These are phyloP conservation scores for Singerocomus rubriflavus DNA, from an alignment of 1,284 basidiomycete species.

Conservation along the genomic window DNA sequence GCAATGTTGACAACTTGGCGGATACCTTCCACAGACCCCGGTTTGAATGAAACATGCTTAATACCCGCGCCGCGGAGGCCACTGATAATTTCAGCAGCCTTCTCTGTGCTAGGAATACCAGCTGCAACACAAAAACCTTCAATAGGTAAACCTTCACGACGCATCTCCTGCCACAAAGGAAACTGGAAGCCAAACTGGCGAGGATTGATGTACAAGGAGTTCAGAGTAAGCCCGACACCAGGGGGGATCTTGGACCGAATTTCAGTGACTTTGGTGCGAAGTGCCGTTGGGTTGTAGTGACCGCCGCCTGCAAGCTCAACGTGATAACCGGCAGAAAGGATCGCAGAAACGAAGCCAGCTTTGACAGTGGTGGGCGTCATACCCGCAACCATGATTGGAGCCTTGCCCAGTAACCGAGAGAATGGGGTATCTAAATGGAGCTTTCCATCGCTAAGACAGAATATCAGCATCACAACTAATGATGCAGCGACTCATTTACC, in stretches of 20 bases:
- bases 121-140: slow-evolving; percentile 99
- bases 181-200: slow-evolving; percentile 96
- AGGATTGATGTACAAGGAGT: slow-evolving; percentile 97
- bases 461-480: slow-evolving; percentile 12
- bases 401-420: slow-evolving; percentile 92
- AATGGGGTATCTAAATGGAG: slow-evolving; percentile 94
- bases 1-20: slow-evolving; percentile 97
- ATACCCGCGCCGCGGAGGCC: slow-evolving; percentile 79
- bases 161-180: slow-evolving; percentile 97
- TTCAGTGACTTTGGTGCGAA: slow-evolving; percentile 87
- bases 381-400: slow-evolving; percentile 97
- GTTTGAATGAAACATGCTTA: slow-evolving; percentile 96
- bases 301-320: slow-evolving; percentile 97
- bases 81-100: slow-evolving; percentile 89
- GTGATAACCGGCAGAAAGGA: slow-evolving; percentile 93
- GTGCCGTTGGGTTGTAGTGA: slow-evolving; percentile 88
- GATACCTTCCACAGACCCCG: slow-evolving; percentile 95
- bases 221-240: slow-evolving; percentile 91
- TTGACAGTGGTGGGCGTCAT: slow-evolving; percentile 97
- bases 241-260: slow-evolving; percentile 81
- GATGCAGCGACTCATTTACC: slow-evolving; percentile 43
- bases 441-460: slow-evolving; percentile 69
- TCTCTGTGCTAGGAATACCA: slow-evolving; percentile 90
- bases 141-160: slow-evolving; percentile 89
- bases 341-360: slow-evolving; percentile 87